These are phyloP conservation scores for Metschnikowia cubensis DNA, from an alignment of 805 yeast species.

Conservation along the genomic window DNA sequence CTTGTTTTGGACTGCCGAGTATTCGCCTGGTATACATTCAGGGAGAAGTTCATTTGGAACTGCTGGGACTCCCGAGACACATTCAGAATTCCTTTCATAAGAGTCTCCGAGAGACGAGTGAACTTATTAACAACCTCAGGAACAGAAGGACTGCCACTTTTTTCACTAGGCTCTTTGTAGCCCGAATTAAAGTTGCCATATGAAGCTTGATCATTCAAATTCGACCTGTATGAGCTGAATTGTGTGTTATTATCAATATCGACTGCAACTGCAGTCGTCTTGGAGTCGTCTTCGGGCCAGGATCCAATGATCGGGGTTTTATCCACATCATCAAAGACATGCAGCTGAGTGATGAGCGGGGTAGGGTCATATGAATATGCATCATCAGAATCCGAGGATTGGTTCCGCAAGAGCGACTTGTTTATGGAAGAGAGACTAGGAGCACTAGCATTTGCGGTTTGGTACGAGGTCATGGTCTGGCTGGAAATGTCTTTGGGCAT, in stretches of 20 bases:
- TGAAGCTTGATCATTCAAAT: not conserved
- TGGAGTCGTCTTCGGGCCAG: constrained; percentile 8
- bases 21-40: constrained; percentile 32
- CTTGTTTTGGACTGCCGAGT: constrained; percentile 6
- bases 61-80: constrained; percentile 39
- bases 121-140: constrained; percentile 34
- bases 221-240: not conserved
- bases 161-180: constrained; percentile 5
- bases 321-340: constrained; percentile 20
- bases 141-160: constrained; percentile 10
- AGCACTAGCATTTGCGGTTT: constrained; percentile 24
- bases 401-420: constrained; percentile 26
- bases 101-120: constrained; percentile 34
- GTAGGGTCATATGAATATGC: constrained; percentile 28
- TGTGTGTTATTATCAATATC: not conserved
- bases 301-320: constrained; percentile 25
- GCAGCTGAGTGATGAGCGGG: constrained; percentile 23
- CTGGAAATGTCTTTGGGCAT: constrained; percentile 8
- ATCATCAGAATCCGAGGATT: constrained; percentile 23
- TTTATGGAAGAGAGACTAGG: constrained; percentile 36
- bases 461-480: constrained; percentile 26
- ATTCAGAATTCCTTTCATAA: constrained; percentile 25
- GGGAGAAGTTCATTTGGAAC: constrained; percentile 37
- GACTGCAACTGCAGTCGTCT: not conserved
- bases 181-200: constrained; percentile 7